Evolutionary conservation across 257 asterid species (phyloP).

Genomic region (Fraxinus quadrangulata): DNA sequence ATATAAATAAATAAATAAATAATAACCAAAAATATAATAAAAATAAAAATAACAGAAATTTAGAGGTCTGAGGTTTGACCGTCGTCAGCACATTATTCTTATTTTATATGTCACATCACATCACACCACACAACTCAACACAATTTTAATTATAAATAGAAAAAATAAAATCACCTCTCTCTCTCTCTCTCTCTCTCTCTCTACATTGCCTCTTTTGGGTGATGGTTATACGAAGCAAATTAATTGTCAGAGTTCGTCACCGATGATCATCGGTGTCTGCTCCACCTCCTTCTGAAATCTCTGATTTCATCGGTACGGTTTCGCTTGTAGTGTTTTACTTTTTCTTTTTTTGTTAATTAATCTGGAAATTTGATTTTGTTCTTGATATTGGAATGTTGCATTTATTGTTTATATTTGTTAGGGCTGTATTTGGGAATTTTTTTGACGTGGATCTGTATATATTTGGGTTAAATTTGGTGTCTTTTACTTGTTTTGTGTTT

Average conservation of each 20-base stretch:
- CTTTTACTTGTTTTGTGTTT: slow-evolving; percentile 1
- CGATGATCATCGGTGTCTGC: slow-evolving; percentile 60
- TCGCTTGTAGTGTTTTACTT: not conserved
- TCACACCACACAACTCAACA: slow-evolving; percentile 19
- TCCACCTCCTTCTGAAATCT: slow-evolving; percentile 30
- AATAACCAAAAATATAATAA: not conserved
- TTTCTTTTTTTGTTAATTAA: not conserved
- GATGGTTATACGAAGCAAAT: slow-evolving; percentile 40
- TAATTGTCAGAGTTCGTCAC: slow-evolving; percentile 44
- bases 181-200: slow-evolving; percentile 32
- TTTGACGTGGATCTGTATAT: slow-evolving; percentile 22
- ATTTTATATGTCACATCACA: slow-evolving; percentile 6
- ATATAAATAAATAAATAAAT: not conserved
- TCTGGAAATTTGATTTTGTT: slow-evolving; percentile 3
- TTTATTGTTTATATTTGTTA: not conserved
- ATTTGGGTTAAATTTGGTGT: slow-evolving; percentile 17
- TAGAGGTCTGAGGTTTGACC: slow-evolving; percentile 34
- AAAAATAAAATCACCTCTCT: slow-evolving; percentile 2
- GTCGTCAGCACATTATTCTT: slow-evolving; percentile 32
- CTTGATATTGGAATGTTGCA: not conserved
- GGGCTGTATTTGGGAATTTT: not conserved
- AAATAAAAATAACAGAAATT: not conserved
- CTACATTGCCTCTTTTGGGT: slow-evolving; percentile 33
- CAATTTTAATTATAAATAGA: not conserved
- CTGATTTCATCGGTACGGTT: slow-evolving; percentile 37